A percentile compares a stretch with the other conserved stretches of the same genome.
phyloP scores from a whole-genome alignment of 371 early-diverging fungal genomes.

The Parasitella parasitica region DNA sequence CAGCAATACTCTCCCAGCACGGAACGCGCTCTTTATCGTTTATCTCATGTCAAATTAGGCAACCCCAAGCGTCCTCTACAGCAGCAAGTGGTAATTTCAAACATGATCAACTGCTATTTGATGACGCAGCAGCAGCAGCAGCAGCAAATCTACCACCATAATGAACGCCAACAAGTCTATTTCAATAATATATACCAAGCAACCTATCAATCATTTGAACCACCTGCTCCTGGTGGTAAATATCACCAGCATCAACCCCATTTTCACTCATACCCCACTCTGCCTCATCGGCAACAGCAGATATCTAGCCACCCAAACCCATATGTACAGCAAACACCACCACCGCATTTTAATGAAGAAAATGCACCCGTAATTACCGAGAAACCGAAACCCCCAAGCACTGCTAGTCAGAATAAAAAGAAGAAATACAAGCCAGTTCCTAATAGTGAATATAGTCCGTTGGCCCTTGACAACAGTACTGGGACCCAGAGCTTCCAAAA shows the following conservation, averaged over 20 bases:
- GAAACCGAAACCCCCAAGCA: not conserved
- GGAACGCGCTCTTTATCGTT: conserved; percentile 67
- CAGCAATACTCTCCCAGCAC: conserved; percentile 50
- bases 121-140: conserved; percentile 1
- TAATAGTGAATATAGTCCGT: conserved; percentile 11
- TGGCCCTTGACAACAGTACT: not conserved
- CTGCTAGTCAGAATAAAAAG: not conserved
- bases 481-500: not conserved
- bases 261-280: not conserved
- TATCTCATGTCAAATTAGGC: conserved; percentile 71
- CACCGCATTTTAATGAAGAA: not conserved
- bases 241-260: not conserved
- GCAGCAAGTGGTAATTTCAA: conserved; percentile 78
- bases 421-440: conserved; percentile 12
- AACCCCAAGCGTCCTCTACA: conserved; percentile 63
- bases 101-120: conserved; percentile 79
- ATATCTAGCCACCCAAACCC: not conserved
- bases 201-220: conserved; percentile 1
- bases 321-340: not conserved
- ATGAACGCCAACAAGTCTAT: not conserved
- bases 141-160: not conserved
- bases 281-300: not conserved
- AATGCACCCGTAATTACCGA: not conserved
- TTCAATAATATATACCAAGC: conserved; percentile 4
- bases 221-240: not conserved